Evolutionary conservation across 1,139 yeast genomes (phyloP).

Genomic region (Eremothecium cymbalariae): DNA sequence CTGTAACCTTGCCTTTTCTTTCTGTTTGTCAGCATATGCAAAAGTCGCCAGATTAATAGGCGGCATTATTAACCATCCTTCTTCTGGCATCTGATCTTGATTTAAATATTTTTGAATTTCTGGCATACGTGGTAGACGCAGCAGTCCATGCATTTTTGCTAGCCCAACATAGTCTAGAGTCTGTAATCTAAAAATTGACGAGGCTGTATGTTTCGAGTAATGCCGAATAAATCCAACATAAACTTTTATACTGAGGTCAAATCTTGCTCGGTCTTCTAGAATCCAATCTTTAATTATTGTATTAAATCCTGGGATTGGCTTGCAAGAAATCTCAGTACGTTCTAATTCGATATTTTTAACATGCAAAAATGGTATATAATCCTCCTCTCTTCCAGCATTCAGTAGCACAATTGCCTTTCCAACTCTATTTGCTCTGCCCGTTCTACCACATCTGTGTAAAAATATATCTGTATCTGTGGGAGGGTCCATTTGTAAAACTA

Average conservation of each 20-base stretch:
- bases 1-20: slow-evolving; percentile 55
- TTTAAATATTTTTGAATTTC: slow-evolving; percentile 52
- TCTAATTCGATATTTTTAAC: slow-evolving; percentile 58
- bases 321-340: slow-evolving; percentile 30
- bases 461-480: slow-evolving; percentile 87
- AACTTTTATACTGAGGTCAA: slow-evolving; percentile 70
- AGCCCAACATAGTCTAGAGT: slow-evolving; percentile 63
- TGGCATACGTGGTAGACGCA: slow-evolving; percentile 91
- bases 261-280: slow-evolving; percentile 63
- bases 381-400: slow-evolving; percentile 69
- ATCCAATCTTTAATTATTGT: slow-evolving; percentile 47
- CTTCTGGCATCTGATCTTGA: slow-evolving; percentile 34
- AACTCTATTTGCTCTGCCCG: slow-evolving; percentile 79
- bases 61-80: slow-evolving; percentile 64
- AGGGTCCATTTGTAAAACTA: slow-evolving; percentile 81
- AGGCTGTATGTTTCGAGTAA: slow-evolving; percentile 84
- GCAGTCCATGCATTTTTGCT: slow-evolving; percentile 70
- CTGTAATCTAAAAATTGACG: slow-evolving; percentile 74
- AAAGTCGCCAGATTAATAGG: slow-evolving; percentile 57
- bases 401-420: slow-evolving; percentile 75
- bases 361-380: slow-evolving; percentile 68
- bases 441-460: slow-evolving; percentile 84
- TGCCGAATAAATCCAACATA: slow-evolving; percentile 79
- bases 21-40: slow-evolving; percentile 53
- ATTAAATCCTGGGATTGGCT: slow-evolving; percentile 31